Conservation (phyloP, 257 asterid genomes). For the Gardenia jasminoides region DNA sequence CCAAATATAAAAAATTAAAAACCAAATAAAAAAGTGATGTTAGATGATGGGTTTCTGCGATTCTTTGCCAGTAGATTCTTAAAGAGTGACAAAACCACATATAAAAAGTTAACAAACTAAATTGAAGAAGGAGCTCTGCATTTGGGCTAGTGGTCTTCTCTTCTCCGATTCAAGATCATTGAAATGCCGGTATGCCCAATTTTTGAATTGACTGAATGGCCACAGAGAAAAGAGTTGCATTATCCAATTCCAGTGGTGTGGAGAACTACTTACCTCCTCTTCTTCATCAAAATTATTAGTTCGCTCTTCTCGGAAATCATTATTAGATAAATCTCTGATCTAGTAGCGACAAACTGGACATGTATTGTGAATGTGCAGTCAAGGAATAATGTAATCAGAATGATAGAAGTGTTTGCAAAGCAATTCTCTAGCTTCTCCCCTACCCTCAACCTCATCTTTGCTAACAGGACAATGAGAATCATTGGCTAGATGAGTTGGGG, state of each 20-base stretch:
- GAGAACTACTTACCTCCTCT: slow-evolving; percentile 20
- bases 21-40: too few species aligned
- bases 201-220: slow-evolving; percentile 57
- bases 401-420: too few species aligned
- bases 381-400: slow-evolving; percentile 72
- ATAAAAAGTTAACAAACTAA: too few species aligned
- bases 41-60: too few species aligned
- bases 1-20: too few species aligned
- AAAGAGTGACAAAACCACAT: too few species aligned
- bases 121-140: too few species aligned
- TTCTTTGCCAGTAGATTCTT: too few species aligned
- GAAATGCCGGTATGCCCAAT: slow-evolving; percentile 43
- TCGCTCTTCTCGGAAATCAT: slow-evolving; percentile 20
- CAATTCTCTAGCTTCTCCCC: slow-evolving; percentile 50
- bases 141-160: too few species aligned
- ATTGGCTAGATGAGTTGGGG: slow-evolving; percentile 31
- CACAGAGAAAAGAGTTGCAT: slow-evolving; percentile 40
- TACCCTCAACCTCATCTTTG: too few species aligned
- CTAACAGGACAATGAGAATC: slow-evolving; percentile 67
- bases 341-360: slow-evolving; percentile 83
- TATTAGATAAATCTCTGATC: slow-evolving; percentile 38
- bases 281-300: slow-evolving; percentile 20
- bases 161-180: slow-evolving; percentile 48
- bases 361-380: slow-evolving; percentile 67
- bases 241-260: slow-evolving; percentile 57